A percentile compares a stretch with the other conserved stretches of the same genome.
Conservation (phyloP, 306 rosid species). For the Cicer arietinum region DNA sequence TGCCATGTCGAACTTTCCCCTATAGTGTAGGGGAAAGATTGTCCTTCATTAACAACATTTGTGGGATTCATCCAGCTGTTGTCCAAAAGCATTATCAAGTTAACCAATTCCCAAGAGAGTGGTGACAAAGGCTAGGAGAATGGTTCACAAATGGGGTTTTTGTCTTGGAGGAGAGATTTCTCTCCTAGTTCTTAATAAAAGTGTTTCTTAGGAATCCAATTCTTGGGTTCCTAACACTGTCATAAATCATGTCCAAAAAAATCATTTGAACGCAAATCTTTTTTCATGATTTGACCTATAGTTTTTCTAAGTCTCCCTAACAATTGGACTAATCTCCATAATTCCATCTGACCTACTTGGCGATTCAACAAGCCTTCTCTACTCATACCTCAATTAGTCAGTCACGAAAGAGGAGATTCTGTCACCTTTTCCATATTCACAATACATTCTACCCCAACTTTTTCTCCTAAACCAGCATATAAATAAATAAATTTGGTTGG, state of each 20-base stretch:
- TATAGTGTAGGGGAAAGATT: not conserved
- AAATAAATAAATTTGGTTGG: not conserved
- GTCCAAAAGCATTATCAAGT: no score
- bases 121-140: not conserved
- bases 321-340: not conserved
- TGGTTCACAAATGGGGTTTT: not conserved
- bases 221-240: not conserved
- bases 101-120: not conserved
- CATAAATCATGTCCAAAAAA: not conserved
- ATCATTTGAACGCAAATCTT: constrained; percentile 1
- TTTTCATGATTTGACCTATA: not conserved
- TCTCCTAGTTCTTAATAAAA: no score
- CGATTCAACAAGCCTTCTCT: constrained; percentile 16
- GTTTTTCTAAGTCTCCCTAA: not conserved
- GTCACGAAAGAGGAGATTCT: not conserved
- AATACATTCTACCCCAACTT: not conserved
- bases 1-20: no score
- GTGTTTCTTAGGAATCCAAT: no score
- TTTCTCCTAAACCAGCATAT: constrained; percentile 13
- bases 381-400: not conserved
- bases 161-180: no score
- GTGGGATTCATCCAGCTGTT: no score
- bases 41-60: no score
- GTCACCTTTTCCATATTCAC: not conserved
- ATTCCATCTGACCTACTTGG: not conserved